Evolutionary conservation across 1,284 basidiomycete genomes (phyloP), one percentile per base, ranked within the genome.

Genomic region (Boletus holoroseus): DNA sequence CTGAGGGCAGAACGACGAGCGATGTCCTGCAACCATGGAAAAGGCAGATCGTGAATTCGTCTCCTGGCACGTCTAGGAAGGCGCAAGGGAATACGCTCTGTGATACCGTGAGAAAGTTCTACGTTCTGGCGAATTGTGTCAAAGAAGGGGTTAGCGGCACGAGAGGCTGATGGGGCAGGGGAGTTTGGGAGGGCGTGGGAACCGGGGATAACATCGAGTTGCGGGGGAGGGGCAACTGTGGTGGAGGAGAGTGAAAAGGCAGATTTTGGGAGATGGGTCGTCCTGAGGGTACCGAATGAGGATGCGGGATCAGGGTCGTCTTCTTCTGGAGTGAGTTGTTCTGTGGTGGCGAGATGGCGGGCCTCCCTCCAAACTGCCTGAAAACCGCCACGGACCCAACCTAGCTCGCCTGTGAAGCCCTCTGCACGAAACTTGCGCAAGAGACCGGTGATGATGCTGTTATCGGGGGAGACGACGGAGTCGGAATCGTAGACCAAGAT

Each of bases 101-200:
- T 85, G 58, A 90, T 85, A 8, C 91, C 91, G 47, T 91, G 85
- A 11, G 84, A 82, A 31, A 96, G 79, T 72, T 99, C 95, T 15
- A 87, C 71, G 63, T 98, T 96, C 69, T 99, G 95, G 28, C 95
- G 87, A 60, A 99, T 91, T 61, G 91, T 88, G 71, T 99, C 94
- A 60, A 94, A 94, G 71, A 94, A 94, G 4, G 91, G 91, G 65
- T 93, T 94, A 46, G 67, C 65, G 8, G 65, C 61, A 44, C 57
- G 57, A 22, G 55, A 45, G 8, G 53, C 39, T 5, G 56, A 53
- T 18, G 57, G 54, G 27, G 58, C 55, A 16, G 60, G 59, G 35
- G 61, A 62, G 34, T 58, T 61, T 47, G 51, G 55, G 51, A 59
- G 44, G 37, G 58, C 54, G 47, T 48, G 51, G 44, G 55, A 53